phyloP scores from a whole-genome alignment of 176 grass and related monocot species.

The Poa pratensis region DNA sequence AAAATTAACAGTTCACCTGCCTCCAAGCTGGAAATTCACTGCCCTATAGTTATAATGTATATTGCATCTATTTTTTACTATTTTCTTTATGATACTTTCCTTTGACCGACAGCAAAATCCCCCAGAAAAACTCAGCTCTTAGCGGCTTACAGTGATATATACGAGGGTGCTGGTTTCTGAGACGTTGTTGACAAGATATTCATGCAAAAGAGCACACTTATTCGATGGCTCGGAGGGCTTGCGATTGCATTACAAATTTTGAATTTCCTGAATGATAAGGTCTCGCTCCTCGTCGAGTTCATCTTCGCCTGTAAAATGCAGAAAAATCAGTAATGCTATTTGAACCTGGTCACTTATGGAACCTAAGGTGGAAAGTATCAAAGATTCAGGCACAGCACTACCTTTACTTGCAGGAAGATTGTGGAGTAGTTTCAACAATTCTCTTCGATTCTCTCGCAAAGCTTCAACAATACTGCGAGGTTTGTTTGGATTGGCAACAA shows the following conservation, averaged over 20 bases:
- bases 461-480: constrained; percentile 54
- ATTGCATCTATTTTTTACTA: neutral
- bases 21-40: neutral
- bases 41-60: neutral
- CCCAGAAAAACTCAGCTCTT: neutral
- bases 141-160: neutral
- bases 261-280: constrained; percentile 76
- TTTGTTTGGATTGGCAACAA: constrained; percentile 88
- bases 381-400: constrained; percentile 29
- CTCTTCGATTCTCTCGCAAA: constrained; percentile 59
- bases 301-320: constrained; percentile 75
- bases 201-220: constrained; percentile 2
- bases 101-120: neutral
- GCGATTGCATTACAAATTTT: constrained; percentile 51
- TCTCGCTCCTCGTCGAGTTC: constrained; percentile 90
- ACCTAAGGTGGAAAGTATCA: neutral
- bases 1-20: neutral
- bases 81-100: neutral
- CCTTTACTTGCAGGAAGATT: constrained; percentile 71
- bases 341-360: neutral
- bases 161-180: neutral
- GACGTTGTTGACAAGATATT: neutral
- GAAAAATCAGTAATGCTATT: neutral
- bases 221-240: neutral
- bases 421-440: constrained; percentile 66